Base-by-base conservation (phyloP, 345 rosid species). In the Hibiscus syriacus region DNA sequence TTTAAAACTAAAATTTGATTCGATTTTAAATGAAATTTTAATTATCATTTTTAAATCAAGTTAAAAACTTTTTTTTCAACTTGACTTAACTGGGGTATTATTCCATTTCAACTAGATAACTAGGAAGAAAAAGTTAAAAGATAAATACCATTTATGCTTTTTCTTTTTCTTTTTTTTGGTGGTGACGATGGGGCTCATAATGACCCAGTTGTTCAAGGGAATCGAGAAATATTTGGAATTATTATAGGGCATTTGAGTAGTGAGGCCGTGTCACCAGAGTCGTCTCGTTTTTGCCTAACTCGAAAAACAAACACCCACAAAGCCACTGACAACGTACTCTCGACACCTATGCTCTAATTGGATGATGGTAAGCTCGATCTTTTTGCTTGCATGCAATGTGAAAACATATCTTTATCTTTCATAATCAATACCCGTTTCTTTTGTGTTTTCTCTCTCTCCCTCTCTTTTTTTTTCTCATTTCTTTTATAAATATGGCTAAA, bases 261-360 rank as follows among this genome's bases (percentile, higher is more conserved):
- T 72, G 75, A 0, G 19, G 70, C 55, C 70, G 6, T 65, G 58
- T 72, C 70, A 56, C 17, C 11, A 0, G 17, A 46, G 55, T 16
- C 67, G 38, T 30, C 60, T 50, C 55, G 13, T 50, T 50, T 17
- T 2, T 20, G 27, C 45, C 64, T 34, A 46, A 58, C 45, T 58
- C 43, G 43, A 32, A 17, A 10, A n/a, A 34, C 26, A 32, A 6
- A 4, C 27, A 59, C 26, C 60, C 60, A 55, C 60, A 52, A 22
- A 55, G 0, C 34, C 46, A 32, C 9, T 34, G 45, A 10, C 46
- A 56, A 3, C 39, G 17, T 29, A 6, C 12, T 16, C 43, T 2
- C 13, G 17, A 20, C 45, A 58, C 27, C 64, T 34, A 10, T 19
- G 26, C 63, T 5, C 16, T 5, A 3, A 38, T 43, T 39, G 50